Base-by-base conservation (phyloP, 2,329 filamentous ascomycete species). In the Claviceps sp. region DNA sequence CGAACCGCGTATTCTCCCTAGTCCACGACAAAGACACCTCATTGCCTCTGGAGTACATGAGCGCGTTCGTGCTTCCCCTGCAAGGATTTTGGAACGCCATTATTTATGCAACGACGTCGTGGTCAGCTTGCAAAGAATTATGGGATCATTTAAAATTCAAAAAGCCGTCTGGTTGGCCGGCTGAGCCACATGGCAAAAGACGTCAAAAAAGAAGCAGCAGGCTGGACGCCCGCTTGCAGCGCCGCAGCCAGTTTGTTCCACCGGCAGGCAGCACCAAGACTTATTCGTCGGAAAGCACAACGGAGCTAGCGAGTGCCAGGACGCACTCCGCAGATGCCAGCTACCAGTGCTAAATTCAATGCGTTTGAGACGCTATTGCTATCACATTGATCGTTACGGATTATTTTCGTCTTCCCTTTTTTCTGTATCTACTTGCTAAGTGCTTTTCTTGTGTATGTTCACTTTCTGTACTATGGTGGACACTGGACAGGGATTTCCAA, bases 61-160 rank as follows among this genome's bases (percentile, higher is more conserved):
- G 84, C 22, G 81, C 85, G 0, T 75, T 88, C 42, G 86, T 93
- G 1, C 74, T 94, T 8, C 87, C 88, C 0, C 74, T 89, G 0
- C 88, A 94, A 63, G 88, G 88, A 0, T 86, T 90, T 60, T 93
- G 87, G 86, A 94, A 94, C 63, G 79, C 82, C 18, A 65, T 86
- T 53, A 88, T 94, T 58, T 94, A 93, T 66, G 68, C 81, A 16
- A 74, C 78, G 11, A 88, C 85, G 1, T 87, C 84, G 5, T 79
- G 81, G 73, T 67, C 76, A 48, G 82, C 82, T 0, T 82, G 81
- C 61, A 75, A 75, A 62, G 66, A 67, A 37, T 64, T 80, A 30
- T 67, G 64, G 50, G 59, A 60, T 9, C 70, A 74, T 47, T 52
- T 73, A n/a, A 54, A 58, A 47, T 53, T 57, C 50, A 59, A 59